phyloP scores from a whole-genome alignment of 2,329 filamentous ascomycete genomes.

The Penicillium concentricum region DNA sequence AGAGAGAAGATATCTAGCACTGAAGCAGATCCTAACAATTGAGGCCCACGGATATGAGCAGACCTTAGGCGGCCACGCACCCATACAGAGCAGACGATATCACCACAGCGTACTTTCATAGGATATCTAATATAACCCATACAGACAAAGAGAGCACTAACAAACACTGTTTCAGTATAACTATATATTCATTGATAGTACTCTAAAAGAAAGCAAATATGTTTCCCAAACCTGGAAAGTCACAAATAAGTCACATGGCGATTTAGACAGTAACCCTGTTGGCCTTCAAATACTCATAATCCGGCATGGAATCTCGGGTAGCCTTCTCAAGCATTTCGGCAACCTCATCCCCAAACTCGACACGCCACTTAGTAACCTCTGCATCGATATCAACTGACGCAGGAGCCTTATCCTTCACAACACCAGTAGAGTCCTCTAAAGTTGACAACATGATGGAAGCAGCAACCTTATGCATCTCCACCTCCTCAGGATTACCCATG shows the following conservation, averaged over 20 bases:
- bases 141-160: neutral
- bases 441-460: slow-evolving; percentile 29
- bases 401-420: slow-evolving; percentile 34
- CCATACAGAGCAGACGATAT: no score
- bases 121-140: neutral
- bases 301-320: slow-evolving; percentile 37
- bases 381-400: slow-evolving; percentile 25
- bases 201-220: neutral
- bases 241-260: neutral
- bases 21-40: no score
- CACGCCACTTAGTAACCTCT: slow-evolving; percentile 37
- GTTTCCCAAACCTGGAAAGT: neutral
- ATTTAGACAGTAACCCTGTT: slow-evolving; percentile 15
- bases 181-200: neutral
- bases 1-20: no score
- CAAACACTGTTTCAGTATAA: neutral
- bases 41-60: no score
- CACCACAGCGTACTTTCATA: neutral
- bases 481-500: neutral
- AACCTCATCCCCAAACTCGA: slow-evolving; percentile 34
- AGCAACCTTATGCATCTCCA: neutral
- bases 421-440: slow-evolving; percentile 31
- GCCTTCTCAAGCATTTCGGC: slow-evolving; percentile 25
- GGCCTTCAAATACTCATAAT: slow-evolving; percentile 41
- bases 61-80: no score